phyloP scores from a whole-genome alignment of 441 rosid genomes.

The Aquilaria agallochum region DNA sequence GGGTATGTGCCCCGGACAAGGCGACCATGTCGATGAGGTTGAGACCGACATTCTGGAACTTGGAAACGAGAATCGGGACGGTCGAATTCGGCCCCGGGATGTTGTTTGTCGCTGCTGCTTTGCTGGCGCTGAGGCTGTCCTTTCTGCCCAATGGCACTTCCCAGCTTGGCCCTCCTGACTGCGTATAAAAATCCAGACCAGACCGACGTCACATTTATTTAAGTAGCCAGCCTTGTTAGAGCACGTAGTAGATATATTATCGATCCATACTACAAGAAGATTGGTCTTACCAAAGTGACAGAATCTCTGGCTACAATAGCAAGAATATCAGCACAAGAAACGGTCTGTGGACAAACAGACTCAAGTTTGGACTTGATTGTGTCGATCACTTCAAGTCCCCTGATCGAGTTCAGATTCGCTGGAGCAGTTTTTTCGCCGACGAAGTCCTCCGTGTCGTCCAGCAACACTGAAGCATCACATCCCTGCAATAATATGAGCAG shows the following conservation, averaged over 20 bases:
- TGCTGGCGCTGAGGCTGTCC: constrained; percentile 64
- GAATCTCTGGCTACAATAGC: constrained; percentile 77
- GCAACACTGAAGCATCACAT: constrained; percentile 77
- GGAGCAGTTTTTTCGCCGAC: constrained; percentile 82
- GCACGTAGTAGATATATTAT: not conserved
- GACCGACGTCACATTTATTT: no score
- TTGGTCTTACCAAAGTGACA: constrained; percentile 46
- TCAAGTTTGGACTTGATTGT: constrained; percentile 63
- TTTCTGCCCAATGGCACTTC: constrained; percentile 75
- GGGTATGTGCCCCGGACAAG: constrained; percentile 77
- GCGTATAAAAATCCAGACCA: constrained; percentile 7
- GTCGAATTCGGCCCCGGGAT: constrained; percentile 80
- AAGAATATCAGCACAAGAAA: constrained; percentile 83
- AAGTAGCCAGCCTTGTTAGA: no score
- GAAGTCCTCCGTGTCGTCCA: constrained; percentile 55
- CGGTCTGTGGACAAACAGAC: constrained; percentile 61
- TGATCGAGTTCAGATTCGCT: constrained; percentile 70
- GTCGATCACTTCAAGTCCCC: constrained; percentile 84
- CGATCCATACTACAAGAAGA: not conserved
- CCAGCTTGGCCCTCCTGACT: constrained; percentile 92
- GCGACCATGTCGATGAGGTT: constrained; percentile 63
- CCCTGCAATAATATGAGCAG: constrained; percentile 39
- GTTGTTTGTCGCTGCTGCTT: constrained; percentile 49
- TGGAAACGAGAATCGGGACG: constrained; percentile 44
- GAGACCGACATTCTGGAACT: constrained; percentile 73